Evolutionary conservation across 2,329 filamentous ascomycete species (phyloP), one percentile per base, ranked within the genome.

Genomic region (Colletotrichum echinochloae): DNA sequence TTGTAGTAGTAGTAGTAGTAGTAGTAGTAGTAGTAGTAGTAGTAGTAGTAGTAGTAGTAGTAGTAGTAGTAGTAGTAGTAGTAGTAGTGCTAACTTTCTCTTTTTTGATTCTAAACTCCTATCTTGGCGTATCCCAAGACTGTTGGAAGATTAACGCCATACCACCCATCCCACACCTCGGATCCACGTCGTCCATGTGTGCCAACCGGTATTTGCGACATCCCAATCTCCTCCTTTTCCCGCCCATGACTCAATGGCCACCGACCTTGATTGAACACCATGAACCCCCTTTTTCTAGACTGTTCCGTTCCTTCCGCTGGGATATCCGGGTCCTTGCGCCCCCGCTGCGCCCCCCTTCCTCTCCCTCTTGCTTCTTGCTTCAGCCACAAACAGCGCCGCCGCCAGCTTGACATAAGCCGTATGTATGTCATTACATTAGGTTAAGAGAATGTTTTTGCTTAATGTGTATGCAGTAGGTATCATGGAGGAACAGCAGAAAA

Each of bases 401-500:
- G 65, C 54, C 66, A 56, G 60, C 69, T 64, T 55, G 54, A 71
- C 60, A 65, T 71, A 26, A 61, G 46, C 65, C 66, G 60, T 70
- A 35, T 65, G 49, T 68, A 61, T 64, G 56, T 72, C 68, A 72
- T 72, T 72, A 72, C 71, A 71, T 72, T 72, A 71, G 66, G 59
- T 70, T 49, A 60, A 57, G 49, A 46, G 55, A 65, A 61, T 64
- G 60, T 52, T 60, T 68, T 26, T 26, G 60, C 61, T 65, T 51
- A 39, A 46, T 64, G 48, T 64, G 54, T 61, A 60, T 70, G 66
- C 63, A 60, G 66, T 72, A 70, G 61, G 70, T 62, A 66, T 70
- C 65, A 57, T 60, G 20, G 23, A n/a, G 7, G 37, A 49, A 56
- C n/a, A n/a, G n/a, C n/a, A n/a, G n/a, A 55, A 51, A 46, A 12